A percentile compares a stretch with the other conserved stretches of the same genome.
Evolutionary conservation across 2,329 filamentous ascomycete genomes (phyloP).

Genomic region (Apiospora saccharicola): DNA sequence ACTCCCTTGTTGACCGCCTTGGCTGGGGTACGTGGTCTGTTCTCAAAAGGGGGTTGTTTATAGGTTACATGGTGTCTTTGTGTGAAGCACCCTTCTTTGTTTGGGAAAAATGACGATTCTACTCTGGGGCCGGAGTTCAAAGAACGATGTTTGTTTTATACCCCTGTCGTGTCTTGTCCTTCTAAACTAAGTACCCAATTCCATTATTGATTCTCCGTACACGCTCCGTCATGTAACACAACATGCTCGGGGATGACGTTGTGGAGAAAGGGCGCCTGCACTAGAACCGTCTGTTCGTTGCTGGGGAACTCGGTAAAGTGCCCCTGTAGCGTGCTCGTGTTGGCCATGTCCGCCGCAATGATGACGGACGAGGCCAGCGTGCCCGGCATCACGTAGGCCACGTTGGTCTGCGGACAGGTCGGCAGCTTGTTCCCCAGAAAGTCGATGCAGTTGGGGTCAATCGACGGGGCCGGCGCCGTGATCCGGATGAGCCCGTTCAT

Average conservation of each 20-base stretch:
- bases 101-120: neutral
- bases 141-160: neutral
- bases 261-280: conserved; percentile 41
- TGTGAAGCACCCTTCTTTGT: too few species aligned
- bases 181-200: too few species aligned
- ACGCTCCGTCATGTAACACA: conserved; percentile 42
- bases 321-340: conserved; percentile 38
- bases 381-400: conserved; percentile 43
- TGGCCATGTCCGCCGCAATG: conserved; percentile 41
- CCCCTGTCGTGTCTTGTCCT: neutral
- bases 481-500: conserved; percentile 45
- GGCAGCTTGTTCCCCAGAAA: conserved; percentile 1
- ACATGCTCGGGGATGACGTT: conserved; percentile 38
- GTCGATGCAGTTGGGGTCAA: conserved; percentile 23
- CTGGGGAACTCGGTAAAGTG: conserved; percentile 46
- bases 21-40: neutral
- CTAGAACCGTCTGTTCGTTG: conserved; percentile 42
- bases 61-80: too few species aligned
- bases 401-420: conserved; percentile 25
- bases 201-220: conserved; percentile 23
- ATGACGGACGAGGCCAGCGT: conserved; percentile 41
- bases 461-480: conserved; percentile 38
- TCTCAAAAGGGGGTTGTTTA: neutral
- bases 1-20: neutral
- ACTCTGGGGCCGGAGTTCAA: neutral